Base-by-base conservation (phyloP, 768 basidiomycete species). In the Tephrocybe rancida region DNA sequence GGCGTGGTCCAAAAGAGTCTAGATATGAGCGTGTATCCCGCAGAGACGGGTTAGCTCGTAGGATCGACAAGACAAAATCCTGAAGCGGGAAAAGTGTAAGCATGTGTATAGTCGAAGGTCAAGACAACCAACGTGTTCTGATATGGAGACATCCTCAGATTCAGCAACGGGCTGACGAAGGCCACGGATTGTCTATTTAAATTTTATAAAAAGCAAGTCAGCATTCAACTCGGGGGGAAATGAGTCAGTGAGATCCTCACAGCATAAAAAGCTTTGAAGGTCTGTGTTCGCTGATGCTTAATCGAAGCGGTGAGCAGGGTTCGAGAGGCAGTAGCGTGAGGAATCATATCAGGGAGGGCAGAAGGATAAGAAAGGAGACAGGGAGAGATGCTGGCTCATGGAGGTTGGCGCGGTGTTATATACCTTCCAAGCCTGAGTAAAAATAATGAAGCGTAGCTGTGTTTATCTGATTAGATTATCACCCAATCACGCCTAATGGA, bases 61-160 rank as follows among this genome's bases (percentile, higher is more conserved):
- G 79, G 63, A 99, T 90, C 27, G 95, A 97, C 51, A 98, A 74
- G 64, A 99, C 95, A 64, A 99, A 95, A 68, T 98, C 97, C 94
- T 98, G 67, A 14, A 55, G 26, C 7, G n/a, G n/a, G n/a, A n/a
- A 19, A 22, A 34, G 2, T 26, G n/a, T 45, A 52, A 61, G 54
- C 58, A 32, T 46, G 43, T 50, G 52, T 44, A 53, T 16, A 19
- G 44, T 48, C 48, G 32, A 45, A 44, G 29, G 27, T 48, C 34
- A 59, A 55, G n/a, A 41, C 46, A 19, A 77, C 62, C 11, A 60
- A 83, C 85, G 66, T 84, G 82, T 47, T 83, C 81, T 25, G 83
- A 70, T 5, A 75, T 65, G 1, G 73, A 71, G 9, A 62, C 38
- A 16, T 78, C 77, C 24, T 80, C 77, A 16, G 64, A 58, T 37